Evolutionary conservation across 257 asterid genomes (phyloP), one percentile per base, ranked within the genome.

Genomic region (Parsonsia alboflavescens): DNA sequence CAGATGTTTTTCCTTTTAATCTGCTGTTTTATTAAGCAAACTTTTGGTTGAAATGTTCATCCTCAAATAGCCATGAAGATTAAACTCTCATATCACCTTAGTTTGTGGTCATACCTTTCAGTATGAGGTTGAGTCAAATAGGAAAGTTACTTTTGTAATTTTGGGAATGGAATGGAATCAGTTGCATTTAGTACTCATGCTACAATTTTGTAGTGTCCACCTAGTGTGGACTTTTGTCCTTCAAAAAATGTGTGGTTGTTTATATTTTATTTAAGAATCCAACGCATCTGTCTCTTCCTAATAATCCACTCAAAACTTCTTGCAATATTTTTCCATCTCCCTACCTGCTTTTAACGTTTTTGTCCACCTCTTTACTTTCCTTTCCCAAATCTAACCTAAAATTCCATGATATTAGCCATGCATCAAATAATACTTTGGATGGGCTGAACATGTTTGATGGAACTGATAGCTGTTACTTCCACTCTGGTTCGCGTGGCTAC

Each of bases 371-470:
- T 15, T 15, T 24, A 2, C 49, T 73, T 72, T 44, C 21, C 52
- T 71, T 64, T 10, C 28, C 6, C 16, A 49, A 17, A 45, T 57
- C 81, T 80, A 72, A 80, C 85, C 71, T 72, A 70, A 68, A 77
- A 67, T 71, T 39, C 22, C 56, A 64, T 64, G 11, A 53, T 22
- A 82, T 82, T 96, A 95, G 99, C 82, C 99, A 95, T 82, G 76
- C 99, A 81, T 95, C 99, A 50, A 95, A 95, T 76, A 95, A 95
- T 81, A 95, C 99, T 81, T 91, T 95, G 87, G 99, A 95, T 85
- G 99, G 99, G 65, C 85, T 95, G 84, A 92, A 95, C 97, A 92
- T 95, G 99, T 90, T 92, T 80, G 99, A 95, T 76, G 99, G 99
- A 70, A 95, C 99, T 36, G 99, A 95, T 82, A 78, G 89, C 83